Evolutionary conservation across 2,329 filamentous ascomycete genomes (phyloP).

Genomic region (Uncinocarpus reesii): DNA sequence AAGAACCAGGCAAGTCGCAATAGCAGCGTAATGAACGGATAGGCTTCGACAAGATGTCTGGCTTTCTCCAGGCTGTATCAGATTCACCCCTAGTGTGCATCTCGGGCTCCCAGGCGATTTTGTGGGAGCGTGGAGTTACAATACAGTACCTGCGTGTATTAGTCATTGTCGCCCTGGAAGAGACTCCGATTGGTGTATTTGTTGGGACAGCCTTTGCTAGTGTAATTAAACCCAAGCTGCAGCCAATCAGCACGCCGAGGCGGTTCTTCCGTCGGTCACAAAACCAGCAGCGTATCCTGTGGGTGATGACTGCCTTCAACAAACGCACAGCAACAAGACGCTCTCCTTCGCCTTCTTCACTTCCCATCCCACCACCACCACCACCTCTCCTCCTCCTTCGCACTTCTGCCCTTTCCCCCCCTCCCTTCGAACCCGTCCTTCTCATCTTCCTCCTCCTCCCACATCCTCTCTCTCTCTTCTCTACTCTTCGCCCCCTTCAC

Average conservation of each 20-base stretch:
- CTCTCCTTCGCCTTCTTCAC: constrained; percentile 13
- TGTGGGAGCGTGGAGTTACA: background rate
- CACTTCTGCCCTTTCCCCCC: constrained; percentile 17
- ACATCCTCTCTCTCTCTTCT: constrained; percentile 19
- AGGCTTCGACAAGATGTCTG: too few relatives aligned
- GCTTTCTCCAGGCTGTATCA: too few relatives aligned
- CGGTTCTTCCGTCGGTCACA: background rate
- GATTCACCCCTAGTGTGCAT: too few relatives aligned
- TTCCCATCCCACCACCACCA: constrained; percentile 12
- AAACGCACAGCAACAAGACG: background rate
- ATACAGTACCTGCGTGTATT: background rate
- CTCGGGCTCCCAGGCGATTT: too few relatives aligned
- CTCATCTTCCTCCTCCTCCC: constrained; percentile 18
- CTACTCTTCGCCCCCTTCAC: constrained; percentile 19
- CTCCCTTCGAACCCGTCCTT: constrained; percentile 18
- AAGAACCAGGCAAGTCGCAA: too few relatives aligned
- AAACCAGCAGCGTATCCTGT: background rate
- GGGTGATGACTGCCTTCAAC: constrained; percentile 1
- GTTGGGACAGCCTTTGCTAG: background rate
- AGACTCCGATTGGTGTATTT: background rate
- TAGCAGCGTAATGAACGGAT: too few relatives aligned
- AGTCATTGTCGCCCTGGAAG: background rate
- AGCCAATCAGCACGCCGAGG: background rate
- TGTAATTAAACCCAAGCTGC: background rate
- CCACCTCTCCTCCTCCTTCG: constrained; percentile 15